Evolutionary conservation across 2,329 filamentous ascomycete species (phyloP), one percentile per base, ranked within the genome.

Genomic region (Didymella pomorum): DNA sequence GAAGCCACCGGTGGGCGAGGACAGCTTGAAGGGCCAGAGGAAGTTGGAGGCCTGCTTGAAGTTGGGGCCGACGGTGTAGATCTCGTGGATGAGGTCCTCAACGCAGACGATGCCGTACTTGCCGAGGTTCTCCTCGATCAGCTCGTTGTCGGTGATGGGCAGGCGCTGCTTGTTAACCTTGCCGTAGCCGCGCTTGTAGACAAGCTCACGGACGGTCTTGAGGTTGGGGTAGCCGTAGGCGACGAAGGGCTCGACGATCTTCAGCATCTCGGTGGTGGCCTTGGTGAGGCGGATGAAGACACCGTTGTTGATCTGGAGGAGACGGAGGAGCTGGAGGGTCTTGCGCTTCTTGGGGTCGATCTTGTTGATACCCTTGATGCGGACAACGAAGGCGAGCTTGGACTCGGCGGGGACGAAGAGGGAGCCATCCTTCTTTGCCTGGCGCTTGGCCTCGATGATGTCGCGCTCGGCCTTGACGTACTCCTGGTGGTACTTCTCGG

Each of bases 311-410:
- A 99, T 99, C 88, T 99, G 95, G 79, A 99, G 90, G 70, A 99
- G 93, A 88, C 95, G 94, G 82, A 99, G 94, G 65, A 99, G 92
- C 86, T 99, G 95, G 76, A 99, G 90, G 80, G 97, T 98, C 91
- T 99, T 99, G 89, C 95, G 94, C 83, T 96, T 96, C 92, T 99
- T 98, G 78, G 95, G 95, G 81, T 96, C 89, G 78, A 99, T 98
- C 92, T 99, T 99, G 92, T 98, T 98, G 92, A 99, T 98, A 97
- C 94, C 95, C 92, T 99, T 99, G 89, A 99, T 99, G 83, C 95
- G 94, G 85, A 98, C 85, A 77, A 98, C 89, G 82, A 99, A 99
- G 86, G 95, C 93, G 79, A 99, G 87, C 85, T 97, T 97, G 81
- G 92, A 85, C 89, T 99, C 93, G 71, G 93, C 93, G 71, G 92